Conservation (phyloP, 2,329 filamentous ascomycete genomes). For the Cytospora schulzeri region DNA sequence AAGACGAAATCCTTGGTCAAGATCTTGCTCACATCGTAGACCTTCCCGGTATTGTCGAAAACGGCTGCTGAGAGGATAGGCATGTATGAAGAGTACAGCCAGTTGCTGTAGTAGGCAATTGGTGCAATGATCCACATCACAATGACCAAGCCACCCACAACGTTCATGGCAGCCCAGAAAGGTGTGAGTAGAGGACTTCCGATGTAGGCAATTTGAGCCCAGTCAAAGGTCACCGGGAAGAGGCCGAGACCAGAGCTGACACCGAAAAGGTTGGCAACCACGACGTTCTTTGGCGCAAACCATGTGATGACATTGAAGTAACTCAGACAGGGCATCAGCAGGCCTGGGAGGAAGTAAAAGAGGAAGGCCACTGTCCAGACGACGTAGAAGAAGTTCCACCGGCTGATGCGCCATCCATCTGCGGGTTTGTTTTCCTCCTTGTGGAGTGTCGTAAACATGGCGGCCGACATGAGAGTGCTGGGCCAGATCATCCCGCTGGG, state of each 20-base stretch:
- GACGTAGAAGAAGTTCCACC: constrained; percentile 81
- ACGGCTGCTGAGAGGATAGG: constrained; percentile 83
- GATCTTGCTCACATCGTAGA: constrained; percentile 81
- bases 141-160: constrained; percentile 75
- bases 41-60: constrained; percentile 79
- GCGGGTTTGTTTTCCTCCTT: constrained; percentile 81
- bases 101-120: constrained; percentile 77
- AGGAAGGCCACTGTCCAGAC: constrained; percentile 71
- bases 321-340: constrained; percentile 80
- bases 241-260: constrained; percentile 82
- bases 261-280: constrained; percentile 83
- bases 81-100: constrained; percentile 81
- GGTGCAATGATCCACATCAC: constrained; percentile 87
- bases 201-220: constrained; percentile 87
- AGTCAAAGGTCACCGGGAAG: constrained; percentile 87
- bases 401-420: constrained; percentile 79
- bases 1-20: constrained; percentile 78
- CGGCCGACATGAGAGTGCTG: constrained; percentile 81
- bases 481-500: constrained; percentile 93
- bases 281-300: constrained; percentile 85
- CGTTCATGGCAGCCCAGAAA: constrained; percentile 85
- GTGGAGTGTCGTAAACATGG: constrained; percentile 87
- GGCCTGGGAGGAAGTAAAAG: constrained; percentile 84
- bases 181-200: constrained; percentile 82
- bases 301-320: constrained; percentile 90